Conservation (phyloP, 768 basidiomycete species). For the Rickenella mellea region DNA sequence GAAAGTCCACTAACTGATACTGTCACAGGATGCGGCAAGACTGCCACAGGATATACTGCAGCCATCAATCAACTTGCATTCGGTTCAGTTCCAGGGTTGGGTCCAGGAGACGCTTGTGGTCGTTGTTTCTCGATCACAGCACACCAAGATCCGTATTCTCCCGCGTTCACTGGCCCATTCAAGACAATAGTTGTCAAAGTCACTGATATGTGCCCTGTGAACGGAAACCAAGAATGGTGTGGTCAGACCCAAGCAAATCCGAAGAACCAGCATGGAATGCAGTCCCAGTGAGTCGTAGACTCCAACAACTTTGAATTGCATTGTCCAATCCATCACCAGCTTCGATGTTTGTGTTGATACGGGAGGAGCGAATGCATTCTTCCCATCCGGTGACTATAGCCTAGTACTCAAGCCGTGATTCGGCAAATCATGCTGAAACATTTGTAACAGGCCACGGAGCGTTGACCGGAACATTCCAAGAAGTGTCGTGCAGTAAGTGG, state of each 20-base stretch:
- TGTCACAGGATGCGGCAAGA: slow-evolving; percentile 39
- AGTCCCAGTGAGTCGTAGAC: slow-evolving; percentile 36
- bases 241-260: slow-evolving; percentile 34
- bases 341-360: slow-evolving; percentile 57
- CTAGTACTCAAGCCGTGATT: background rate
- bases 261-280: slow-evolving; percentile 31
- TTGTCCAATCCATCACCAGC: slow-evolving; percentile 19
- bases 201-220: slow-evolving; percentile 34
- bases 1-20: background rate
- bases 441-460: slow-evolving; percentile 35
- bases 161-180: slow-evolving; percentile 40
- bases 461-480: slow-evolving; percentile 39
- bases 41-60: slow-evolving; percentile 41
- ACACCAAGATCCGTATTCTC: slow-evolving; percentile 41
- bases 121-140: slow-evolving; percentile 50
- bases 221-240: slow-evolving; percentile 45
- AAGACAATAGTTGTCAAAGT: slow-evolving; percentile 44
- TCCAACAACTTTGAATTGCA: background rate
- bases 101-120: slow-evolving; percentile 52
- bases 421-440: background rate
- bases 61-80: slow-evolving; percentile 51
- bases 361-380: slow-evolving; percentile 41
- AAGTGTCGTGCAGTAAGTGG: slow-evolving; percentile 52
- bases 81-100: slow-evolving; percentile 37
- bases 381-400: slow-evolving; percentile 32